phyloP scores from a whole-genome alignment of 2,329 filamentous ascomycete species.

The Penicillium sp. region DNA sequence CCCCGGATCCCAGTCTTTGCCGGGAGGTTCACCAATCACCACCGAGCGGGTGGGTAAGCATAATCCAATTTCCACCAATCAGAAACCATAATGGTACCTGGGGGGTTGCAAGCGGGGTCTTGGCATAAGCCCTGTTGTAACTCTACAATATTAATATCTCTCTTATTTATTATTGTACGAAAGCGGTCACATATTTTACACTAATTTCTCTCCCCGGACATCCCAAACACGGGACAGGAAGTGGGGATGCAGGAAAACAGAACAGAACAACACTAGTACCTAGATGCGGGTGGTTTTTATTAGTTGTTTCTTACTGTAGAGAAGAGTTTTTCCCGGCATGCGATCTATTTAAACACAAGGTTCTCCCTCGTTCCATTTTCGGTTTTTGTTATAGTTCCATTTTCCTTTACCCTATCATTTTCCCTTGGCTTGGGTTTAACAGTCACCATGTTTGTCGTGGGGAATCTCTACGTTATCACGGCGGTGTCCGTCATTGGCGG shows the following conservation, averaged over 20 bases:
- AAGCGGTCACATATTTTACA: conserved; percentile 5
- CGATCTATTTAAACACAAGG: conserved; percentile 6
- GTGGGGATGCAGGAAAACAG: conserved; percentile 1
- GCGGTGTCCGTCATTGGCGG: conserved; percentile 50
- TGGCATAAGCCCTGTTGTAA: conserved; percentile 15
- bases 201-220: conserved; percentile 4
- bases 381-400: not conserved
- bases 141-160: conserved; percentile 7
- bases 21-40: conserved; percentile 12
- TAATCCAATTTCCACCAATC: conserved; percentile 10
- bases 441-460: conserved; percentile 38
- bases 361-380: not conserved
- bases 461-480: conserved; percentile 60
- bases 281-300: conserved; percentile 2
- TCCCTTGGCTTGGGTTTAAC: conserved; percentile 1
- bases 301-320: not conserved
- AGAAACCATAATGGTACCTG: not conserved
- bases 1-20: conserved; percentile 20
- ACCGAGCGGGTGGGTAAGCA: not conserved
- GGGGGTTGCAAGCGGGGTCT: conserved; percentile 19
- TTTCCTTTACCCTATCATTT: not conserved
- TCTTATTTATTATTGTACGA: conserved; percentile 3
- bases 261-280: not conserved
- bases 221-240: conserved; percentile 1
- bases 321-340: conserved; percentile 5